A percentile compares a stretch with the other conserved stretches of the same genome.
These are phyloP conservation scores for Bryoerythrophyllum caledonicum DNA, from an alignment of 225 moss, liverwort and hornwort species.

Conservation along the genomic window DNA sequence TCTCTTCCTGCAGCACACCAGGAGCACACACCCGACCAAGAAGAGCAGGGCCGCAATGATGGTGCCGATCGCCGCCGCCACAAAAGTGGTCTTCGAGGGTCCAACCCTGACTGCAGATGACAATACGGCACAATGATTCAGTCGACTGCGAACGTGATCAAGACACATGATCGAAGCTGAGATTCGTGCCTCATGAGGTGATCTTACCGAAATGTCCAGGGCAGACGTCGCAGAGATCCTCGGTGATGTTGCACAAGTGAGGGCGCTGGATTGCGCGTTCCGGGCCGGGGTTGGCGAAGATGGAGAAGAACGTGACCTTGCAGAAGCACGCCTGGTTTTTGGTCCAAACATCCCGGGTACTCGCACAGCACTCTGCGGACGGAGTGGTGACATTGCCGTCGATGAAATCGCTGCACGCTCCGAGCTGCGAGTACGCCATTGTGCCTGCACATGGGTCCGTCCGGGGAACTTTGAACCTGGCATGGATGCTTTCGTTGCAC, in stretches of 20 bases:
- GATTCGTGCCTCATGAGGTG: not conserved
- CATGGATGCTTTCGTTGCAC: constrained; percentile 14
- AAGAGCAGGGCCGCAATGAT: constrained; percentile 17
- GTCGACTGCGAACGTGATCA: too few species aligned
- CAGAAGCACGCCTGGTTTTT: constrained; percentile 36
- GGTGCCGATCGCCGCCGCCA: constrained; percentile 17
- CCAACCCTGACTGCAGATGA: constrained; percentile 18
- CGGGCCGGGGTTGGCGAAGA: constrained; percentile 16
- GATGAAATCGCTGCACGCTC: not conserved
- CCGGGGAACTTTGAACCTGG: not conserved
- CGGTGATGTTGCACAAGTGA: constrained; percentile 40
- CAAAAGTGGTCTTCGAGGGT: not conserved
- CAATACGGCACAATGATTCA: not conserved
- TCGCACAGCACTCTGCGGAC: constrained; percentile 19
- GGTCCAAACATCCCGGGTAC: constrained; percentile 7
- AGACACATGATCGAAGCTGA: too few species aligned
- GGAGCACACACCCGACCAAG: constrained; percentile 27
- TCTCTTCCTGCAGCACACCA: constrained; percentile 37
- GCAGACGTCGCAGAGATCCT: constrained; percentile 26
- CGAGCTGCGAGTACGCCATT: constrained; percentile 22
- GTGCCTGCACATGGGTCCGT: constrained; percentile 22
- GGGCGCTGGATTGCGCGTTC: constrained; percentile 29
- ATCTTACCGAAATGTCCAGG: constrained; percentile 16
- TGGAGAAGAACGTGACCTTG: constrained; percentile 47
- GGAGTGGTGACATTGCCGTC: constrained; percentile 17